phyloP scores from a whole-genome alignment of 78 protist genomes.

The Dictyostelium citrinum region DNA sequence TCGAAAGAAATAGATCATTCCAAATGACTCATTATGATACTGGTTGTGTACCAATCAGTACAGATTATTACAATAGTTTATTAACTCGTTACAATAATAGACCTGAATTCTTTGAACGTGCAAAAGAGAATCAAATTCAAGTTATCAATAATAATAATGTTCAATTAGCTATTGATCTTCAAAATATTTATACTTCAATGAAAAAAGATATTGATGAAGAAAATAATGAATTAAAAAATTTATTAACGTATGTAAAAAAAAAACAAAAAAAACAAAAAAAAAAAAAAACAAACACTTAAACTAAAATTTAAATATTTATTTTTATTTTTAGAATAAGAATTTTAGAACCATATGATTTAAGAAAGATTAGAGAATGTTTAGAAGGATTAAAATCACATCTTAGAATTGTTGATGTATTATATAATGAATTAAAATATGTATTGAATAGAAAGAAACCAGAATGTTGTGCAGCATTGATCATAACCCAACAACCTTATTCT shows the following conservation, averaged over 20 bases:
- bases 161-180: slow-evolving; percentile 21
- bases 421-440: slow-evolving; percentile 36
- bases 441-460: slow-evolving; percentile 70
- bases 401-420: slow-evolving; percentile 52
- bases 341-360: slow-evolving; percentile 51
- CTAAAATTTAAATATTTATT: not conserved
- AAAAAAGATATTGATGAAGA: slow-evolving; percentile 74
- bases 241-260: slow-evolving; percentile 4
- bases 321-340: slow-evolving; percentile 3
- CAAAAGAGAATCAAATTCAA: slow-evolving; percentile 40
- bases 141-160: slow-evolving; percentile 2
- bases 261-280: not conserved
- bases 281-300: not conserved
- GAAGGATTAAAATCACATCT: slow-evolving; percentile 70
- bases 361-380: slow-evolving; percentile 20
- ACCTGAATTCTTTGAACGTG: slow-evolving; percentile 27
- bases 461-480: slow-evolving; percentile 58
- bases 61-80: slow-evolving; percentile 46
- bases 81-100: slow-evolving; percentile 29
- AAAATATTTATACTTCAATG: slow-evolving; percentile 33
- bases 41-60: not conserved
- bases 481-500: slow-evolving; percentile 48
- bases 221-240: slow-evolving; percentile 44
- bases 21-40: not conserved
- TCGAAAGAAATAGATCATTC: slow-evolving; percentile 8